A percentile compares a stretch with the other conserved stretches of the same genome.
phyloP scores from a whole-genome alignment of 225 moss, liverwort and hornwort genomes.

The Sphagnum tenellum region DNA sequence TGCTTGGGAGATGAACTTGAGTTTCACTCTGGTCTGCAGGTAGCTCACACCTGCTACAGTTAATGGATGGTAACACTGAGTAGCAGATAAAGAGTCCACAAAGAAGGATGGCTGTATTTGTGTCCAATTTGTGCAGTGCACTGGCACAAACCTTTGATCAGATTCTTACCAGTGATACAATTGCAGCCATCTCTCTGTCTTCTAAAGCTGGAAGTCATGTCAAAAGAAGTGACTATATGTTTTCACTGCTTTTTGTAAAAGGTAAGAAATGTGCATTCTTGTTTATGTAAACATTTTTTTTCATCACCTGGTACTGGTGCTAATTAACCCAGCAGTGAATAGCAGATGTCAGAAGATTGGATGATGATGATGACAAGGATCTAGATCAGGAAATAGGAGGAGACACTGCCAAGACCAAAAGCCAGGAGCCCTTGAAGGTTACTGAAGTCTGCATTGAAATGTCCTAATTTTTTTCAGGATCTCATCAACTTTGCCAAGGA shows the following conservation, averaged over 20 bases:
- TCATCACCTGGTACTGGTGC: constrained; percentile 9
- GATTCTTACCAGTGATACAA: constrained; percentile 63
- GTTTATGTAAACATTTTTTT: background rate
- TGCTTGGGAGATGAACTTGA: background rate
- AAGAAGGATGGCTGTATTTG: constrained; percentile 86
- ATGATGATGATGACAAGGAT: constrained; percentile 19
- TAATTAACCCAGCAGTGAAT: constrained; percentile 10
- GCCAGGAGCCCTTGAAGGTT: constrained; percentile 30
- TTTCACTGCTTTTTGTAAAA: background rate
- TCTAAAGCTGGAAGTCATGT: constrained; percentile 8
- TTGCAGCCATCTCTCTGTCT: constrained; percentile 21
- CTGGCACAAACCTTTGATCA: constrained; percentile 86
- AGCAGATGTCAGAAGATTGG: constrained; percentile 26
- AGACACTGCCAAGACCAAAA: constrained; percentile 27
- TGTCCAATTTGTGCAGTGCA: constrained; percentile 86
- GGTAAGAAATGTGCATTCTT: background rate
- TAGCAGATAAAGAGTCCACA: constrained; percentile 66
- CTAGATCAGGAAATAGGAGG: constrained; percentile 14
- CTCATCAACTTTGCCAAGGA: constrained; percentile 87
- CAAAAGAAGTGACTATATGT: constrained; percentile 26
- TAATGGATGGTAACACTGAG: constrained; percentile 77
- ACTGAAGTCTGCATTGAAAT: background rate
- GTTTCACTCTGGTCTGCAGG: constrained; percentile 25
- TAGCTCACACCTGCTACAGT: constrained; percentile 94
- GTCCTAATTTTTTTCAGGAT: constrained; percentile 30